Evolutionary conservation across 2,329 filamentous ascomycete genomes (phyloP), one percentile per base, ranked within the genome.

Genomic region (Chaetomiaceae sp.): DNA sequence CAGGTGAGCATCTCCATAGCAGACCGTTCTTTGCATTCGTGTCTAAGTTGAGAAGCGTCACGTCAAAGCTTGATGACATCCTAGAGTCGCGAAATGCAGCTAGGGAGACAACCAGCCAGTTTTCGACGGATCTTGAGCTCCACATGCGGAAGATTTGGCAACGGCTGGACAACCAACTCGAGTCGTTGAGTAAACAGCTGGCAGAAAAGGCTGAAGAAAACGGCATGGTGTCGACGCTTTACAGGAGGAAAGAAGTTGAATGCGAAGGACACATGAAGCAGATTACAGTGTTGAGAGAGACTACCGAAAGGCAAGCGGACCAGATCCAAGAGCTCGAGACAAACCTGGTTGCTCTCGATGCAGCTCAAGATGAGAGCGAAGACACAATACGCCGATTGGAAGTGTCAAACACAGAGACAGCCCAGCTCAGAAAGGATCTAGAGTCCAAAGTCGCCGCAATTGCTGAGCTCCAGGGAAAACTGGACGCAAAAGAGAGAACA

Each of bases 281-380:
- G 10, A 18, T 62, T 11, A 47, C 54, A 33, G 29, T 25, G 7
- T 6, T 61, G 38, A 48, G 48, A 20, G 52, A 52, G 37, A 51
- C 48, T 10, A 57, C 46, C 3, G 37, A 48, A 3, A 29, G 55
- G 3, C 55, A 60, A 16, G 45, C 48, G 6, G 36, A 55, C 14
- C 51, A 62, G 0, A 59, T 66, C 2, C 42, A 51, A 2, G 56
- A 59, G 20, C 55, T 65, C 11, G 59, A 63, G 10, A 48, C 53
- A 13, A 53, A 50, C 32, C 18, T 61, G 5, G 36, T 53, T 25
- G 34, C 44, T n/a, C 25, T 54, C 29, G 53, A 62, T 21, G 37
- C 57, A 4, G 48, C 54, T 6, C 48, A 59, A 10, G 29, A 55
- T 4, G 51, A 61, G 18, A 48, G 40, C 18, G 50, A 53, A 32